Percentiles rank a stretch among this genome's conserved stretches.
These are phyloP conservation scores for Setaria italica DNA, from an alignment of 202 grass and related monocot species.

Conservation along the genomic window DNA sequence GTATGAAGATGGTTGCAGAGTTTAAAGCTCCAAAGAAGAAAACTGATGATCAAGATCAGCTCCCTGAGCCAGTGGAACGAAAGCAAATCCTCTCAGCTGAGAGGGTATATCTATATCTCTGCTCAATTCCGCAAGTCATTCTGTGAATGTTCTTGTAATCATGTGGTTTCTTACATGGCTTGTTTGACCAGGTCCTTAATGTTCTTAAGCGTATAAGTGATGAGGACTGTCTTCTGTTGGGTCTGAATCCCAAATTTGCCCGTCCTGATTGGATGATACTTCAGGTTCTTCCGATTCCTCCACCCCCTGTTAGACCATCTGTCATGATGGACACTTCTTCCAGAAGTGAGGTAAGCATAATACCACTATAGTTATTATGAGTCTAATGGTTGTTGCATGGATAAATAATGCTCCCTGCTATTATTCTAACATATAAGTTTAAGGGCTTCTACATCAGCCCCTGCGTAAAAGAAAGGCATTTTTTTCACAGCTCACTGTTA, in stretches of 20 bases:
- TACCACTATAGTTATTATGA: constrained; percentile 9
- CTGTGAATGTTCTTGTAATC: constrained; percentile 39
- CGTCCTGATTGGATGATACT: constrained; percentile 99
- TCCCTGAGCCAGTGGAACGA: constrained; percentile 88
- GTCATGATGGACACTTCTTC: constrained; percentile 99
- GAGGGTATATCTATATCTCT: constrained; percentile 56
- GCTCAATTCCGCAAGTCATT: constrained; percentile 4
- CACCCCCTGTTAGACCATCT: constrained; percentile 97
- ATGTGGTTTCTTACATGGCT: constrained; percentile 32
- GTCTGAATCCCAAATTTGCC: constrained; percentile 87
- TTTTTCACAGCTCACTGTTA: constrained; percentile 6
- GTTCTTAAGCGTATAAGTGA: constrained; percentile 98
- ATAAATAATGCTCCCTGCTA: not conserved
- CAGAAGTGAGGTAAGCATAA: constrained; percentile 79
- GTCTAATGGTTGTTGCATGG: constrained; percentile 16
- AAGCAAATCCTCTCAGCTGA: constrained; percentile 97
- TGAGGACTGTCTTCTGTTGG: constrained; percentile 90
- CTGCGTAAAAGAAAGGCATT: not conserved
- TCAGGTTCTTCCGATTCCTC: constrained; percentile 97
- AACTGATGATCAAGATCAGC: constrained; percentile 89
- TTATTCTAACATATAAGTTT: not conserved
- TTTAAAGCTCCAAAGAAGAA: constrained; percentile 94
- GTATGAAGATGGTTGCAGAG: constrained; percentile 99
- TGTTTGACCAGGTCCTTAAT: constrained; percentile 74
- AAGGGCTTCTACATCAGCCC: not conserved